phyloP scores from a whole-genome alignment of 495 filamentous ascomycete genomes.

The Aspergillus cavernicola region DNA sequence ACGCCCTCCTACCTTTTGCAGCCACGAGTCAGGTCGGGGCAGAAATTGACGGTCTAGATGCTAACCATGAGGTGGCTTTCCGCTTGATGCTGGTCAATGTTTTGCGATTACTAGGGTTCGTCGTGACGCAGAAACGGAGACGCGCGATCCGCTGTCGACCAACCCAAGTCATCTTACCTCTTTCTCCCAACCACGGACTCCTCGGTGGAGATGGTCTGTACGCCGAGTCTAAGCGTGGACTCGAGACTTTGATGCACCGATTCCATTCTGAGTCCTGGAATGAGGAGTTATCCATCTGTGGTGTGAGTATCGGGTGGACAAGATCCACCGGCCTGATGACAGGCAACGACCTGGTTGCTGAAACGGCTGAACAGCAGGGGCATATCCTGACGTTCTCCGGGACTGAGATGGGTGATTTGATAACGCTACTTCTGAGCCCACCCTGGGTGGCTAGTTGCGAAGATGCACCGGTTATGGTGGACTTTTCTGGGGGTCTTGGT shows the following conservation, averaged over 20 bases:
- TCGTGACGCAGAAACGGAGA: constrained; percentile 82
- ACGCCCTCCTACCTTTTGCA: constrained; percentile 90
- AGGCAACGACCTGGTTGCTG: constrained; percentile 91
- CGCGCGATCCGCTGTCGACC: constrained; percentile 87
- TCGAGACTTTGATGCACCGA: constrained; percentile 94
- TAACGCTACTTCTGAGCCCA: constrained; percentile 89
- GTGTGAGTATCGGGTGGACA: constrained; percentile 97
- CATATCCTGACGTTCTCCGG: constrained; percentile 90
- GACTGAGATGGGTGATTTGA: constrained; percentile 97
- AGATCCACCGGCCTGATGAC: constrained; percentile 96
- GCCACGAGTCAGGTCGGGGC: constrained; percentile 94
- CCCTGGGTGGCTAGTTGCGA: constrained; percentile 90
- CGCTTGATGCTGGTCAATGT: constrained; percentile 98
- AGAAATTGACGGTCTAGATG: constrained; percentile 92
- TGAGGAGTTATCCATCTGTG: constrained; percentile 95
- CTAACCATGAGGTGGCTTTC: constrained; percentile 92
- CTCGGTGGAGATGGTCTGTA: constrained; percentile 97
- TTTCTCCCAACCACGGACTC: constrained; percentile 95
- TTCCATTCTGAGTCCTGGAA: constrained; percentile 96
- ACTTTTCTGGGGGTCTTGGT: constrained; percentile 82
- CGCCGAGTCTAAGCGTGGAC: constrained; percentile 92
- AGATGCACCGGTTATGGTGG: constrained; percentile 86
- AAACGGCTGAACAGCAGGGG: constrained; percentile 89
- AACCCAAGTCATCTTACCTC: constrained; percentile 87
- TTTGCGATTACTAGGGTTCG: constrained; percentile 76